These are phyloP conservation scores for Lentinus brumalis DNA, from an alignment of 768 basidiomycete genomes.

Conservation along the genomic window DNA sequence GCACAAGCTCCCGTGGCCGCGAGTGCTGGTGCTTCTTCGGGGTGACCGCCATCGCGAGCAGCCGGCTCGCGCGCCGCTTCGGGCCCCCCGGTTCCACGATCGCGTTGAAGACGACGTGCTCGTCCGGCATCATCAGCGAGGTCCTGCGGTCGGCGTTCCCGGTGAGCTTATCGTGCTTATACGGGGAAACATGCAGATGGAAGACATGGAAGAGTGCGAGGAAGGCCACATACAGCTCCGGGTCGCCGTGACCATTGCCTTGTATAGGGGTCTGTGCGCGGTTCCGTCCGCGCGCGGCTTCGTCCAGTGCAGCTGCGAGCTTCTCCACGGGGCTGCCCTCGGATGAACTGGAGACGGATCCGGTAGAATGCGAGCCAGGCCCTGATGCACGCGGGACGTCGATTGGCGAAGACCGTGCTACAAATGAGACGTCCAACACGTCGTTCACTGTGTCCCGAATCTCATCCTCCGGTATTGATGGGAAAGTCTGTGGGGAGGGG, in stretches of 20 bases:
- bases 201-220: neutral
- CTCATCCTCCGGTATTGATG: conserved; percentile 23
- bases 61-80: conserved; percentile 57
- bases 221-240: conserved; percentile 43
- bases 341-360: conserved; percentile 50
- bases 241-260: conserved; percentile 42
- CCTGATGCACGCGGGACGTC: conserved; percentile 27
- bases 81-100: conserved; percentile 55
- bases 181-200: neutral
- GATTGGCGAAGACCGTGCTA: conserved; percentile 26
- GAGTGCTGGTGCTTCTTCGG: conserved; percentile 43
- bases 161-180: neutral
- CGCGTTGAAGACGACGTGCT: conserved; percentile 52
- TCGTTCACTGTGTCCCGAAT: conserved; percentile 18
- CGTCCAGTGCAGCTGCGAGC: conserved; percentile 36
- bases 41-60: conserved; percentile 53
- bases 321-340: conserved; percentile 49
- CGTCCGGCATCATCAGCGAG: conserved; percentile 45
- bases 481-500: conserved; percentile 13
- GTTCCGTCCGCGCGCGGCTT: conserved; percentile 53
- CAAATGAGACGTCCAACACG: conserved; percentile 19
- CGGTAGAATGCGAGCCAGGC: conserved; percentile 35
- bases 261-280: conserved; percentile 57
- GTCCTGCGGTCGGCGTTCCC: conserved; percentile 24
- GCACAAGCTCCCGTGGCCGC: conserved; percentile 55